Percentiles rank a stretch among this genome's conserved stretches.
Evolutionary conservation across 148 eudicot genomes (phyloP).

Genomic region (Amaranthus palmeri): DNA sequence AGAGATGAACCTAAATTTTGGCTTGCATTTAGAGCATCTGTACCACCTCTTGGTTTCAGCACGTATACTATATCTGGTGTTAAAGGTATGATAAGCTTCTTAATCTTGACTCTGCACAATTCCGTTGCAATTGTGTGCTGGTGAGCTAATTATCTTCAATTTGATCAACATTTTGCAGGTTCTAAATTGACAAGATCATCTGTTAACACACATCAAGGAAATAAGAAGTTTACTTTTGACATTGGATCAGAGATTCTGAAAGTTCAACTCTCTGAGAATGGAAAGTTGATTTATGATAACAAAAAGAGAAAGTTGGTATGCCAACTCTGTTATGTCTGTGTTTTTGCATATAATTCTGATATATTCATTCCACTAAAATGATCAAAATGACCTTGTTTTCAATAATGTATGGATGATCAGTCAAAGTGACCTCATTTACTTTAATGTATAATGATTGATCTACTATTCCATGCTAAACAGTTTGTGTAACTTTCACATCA

Average conservation of each 20-base stretch:
- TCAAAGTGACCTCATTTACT: background rate
- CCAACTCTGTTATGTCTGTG: conserved; percentile 2
- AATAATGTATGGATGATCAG: no score
- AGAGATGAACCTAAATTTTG: conserved; percentile 47
- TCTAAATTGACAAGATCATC: conserved; percentile 38
- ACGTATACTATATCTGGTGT: conserved; percentile 50
- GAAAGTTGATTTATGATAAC: conserved; percentile 41
- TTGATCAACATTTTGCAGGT: conserved; percentile 31
- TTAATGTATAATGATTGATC: background rate
- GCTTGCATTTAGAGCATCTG: conserved; percentile 65
- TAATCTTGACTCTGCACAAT: conserved; percentile 2
- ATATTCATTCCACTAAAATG: background rate
- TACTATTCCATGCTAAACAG: background rate
- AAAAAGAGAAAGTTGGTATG: conserved; percentile 52
- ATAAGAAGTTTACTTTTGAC: conserved; percentile 35
- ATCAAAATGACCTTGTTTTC: background rate
- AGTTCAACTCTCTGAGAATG: conserved; percentile 39
- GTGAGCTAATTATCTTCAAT: conserved; percentile 8
- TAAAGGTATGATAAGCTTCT: conserved; percentile 38
- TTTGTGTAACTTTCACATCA: conserved; percentile 1
- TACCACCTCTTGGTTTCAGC: conserved; percentile 79
- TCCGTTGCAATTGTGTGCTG: background rate
- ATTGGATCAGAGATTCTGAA: conserved; percentile 57
- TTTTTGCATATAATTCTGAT: conserved; percentile 4
- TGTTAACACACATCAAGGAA: conserved; percentile 34